Evolutionary conservation across 805 yeast genomes (phyloP), one percentile per base, ranked within the genome.

Genomic region (Kodamaea nitidulidarum): DNA sequence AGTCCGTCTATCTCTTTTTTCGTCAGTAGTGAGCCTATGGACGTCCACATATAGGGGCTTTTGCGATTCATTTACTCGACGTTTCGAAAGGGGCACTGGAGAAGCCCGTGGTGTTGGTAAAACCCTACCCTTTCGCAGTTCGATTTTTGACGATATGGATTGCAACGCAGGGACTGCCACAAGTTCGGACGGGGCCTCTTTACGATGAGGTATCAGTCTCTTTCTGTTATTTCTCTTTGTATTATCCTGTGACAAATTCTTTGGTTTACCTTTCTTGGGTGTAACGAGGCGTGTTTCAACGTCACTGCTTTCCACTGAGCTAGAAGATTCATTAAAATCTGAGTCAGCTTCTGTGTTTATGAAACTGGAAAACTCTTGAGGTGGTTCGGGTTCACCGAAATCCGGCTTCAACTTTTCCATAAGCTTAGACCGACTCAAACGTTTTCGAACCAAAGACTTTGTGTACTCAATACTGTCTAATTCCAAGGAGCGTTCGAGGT

Each of bases 11-110:
- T 54, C 60, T 8, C 55, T 43, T 3, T 47, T 50, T 3, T 40
- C 41, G 7, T 49, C 54, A 3, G 51, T 50, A 7, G 45, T 37
- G 11, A 65, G 40, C 28, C 70, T 43, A 26, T 63, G 64, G 1
- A 61, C 42, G 24, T 61, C 60, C 2, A 67, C 46, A 4, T 39
- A 34, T 28, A 66, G 28, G 1, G 70, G 63, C 24, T 52, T 54
- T 38, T 60, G 66, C 9, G 40, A 45, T 15, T 58, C 63, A 4
- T 39, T 47, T 7, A 38, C 25, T n/a, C 39, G 52, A 12, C 46
- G 46, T 31, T 50, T 53, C 14, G 41, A 38, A 15, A 45, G 42
- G 10, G 48, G 43, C 7, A 42, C 34, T 4, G 48, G 31, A 7
- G 31, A 27, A 27, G 15, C 5, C 7, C 16, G 31, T 5, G 31